Evolutionary conservation across 495 filamentous ascomycete species (phyloP).

Genomic region (Aspergillus sparsus): DNA sequence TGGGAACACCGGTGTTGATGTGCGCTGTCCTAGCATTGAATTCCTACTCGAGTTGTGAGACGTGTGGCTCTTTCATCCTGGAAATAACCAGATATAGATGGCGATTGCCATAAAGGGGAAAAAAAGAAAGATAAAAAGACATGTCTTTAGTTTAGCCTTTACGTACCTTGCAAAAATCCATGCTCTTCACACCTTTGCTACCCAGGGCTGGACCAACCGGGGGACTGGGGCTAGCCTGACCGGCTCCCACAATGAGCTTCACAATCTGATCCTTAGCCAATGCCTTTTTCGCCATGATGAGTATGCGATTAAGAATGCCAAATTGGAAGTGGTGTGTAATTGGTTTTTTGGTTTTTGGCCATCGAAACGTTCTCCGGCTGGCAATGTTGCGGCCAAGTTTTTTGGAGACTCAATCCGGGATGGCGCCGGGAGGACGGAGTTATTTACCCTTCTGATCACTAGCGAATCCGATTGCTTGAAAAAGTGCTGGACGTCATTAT

Average conservation of each 20-base stretch:
- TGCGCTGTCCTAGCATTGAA: conserved; percentile 95
- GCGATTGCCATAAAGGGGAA: too few species aligned
- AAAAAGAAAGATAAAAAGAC: neutral
- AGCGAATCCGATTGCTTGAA: conserved; percentile 5
- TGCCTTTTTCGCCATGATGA: conserved; percentile 76
- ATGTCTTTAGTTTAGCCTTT: neutral
- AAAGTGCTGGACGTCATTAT: conserved; percentile 20
- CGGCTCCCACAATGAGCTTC: conserved; percentile 96
- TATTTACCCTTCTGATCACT: conserved; percentile 3
- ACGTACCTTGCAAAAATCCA: conserved; percentile 98
- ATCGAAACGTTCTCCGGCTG: neutral
- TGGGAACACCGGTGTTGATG: conserved; percentile 79
- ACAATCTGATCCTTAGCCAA: conserved; percentile 80
- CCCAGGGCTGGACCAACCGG: conserved; percentile 96
- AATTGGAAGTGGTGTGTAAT: too few species aligned
- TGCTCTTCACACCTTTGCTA: conserved; percentile 97
- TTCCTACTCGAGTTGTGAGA: conserved; percentile 58
- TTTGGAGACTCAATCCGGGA: conserved; percentile 7
- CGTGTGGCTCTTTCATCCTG: neutral
- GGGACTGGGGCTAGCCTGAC: conserved; percentile 95
- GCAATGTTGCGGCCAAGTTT: conserved; percentile 15
- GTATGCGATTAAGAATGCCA: too few species aligned
- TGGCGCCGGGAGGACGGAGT: conserved; percentile 7
- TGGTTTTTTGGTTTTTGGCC: neutral
- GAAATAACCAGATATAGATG: too few species aligned